These are phyloP conservation scores for Phytophthora meadii DNA, from an alignment of 352 stramenopile species.

Conservation along the genomic window DNA sequence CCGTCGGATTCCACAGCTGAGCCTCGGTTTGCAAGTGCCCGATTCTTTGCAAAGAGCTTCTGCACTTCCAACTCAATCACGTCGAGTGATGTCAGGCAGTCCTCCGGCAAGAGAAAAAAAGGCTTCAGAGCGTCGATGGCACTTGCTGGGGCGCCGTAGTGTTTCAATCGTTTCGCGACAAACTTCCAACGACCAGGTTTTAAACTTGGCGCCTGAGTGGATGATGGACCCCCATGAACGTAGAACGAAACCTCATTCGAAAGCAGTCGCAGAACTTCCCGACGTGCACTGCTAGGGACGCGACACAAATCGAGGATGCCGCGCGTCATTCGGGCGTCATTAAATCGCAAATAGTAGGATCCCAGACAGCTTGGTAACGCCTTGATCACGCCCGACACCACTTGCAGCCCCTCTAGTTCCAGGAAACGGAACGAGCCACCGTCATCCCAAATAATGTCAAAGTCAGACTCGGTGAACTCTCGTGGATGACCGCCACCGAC, in stretches of 20 bases:
- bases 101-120: constrained; percentile 81
- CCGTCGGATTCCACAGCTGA: constrained; percentile 16
- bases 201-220: constrained; percentile 60
- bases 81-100: constrained; percentile 65
- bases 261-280: constrained; percentile 79
- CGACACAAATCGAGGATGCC: constrained; percentile 77
- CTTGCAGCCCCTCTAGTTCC: constrained; percentile 79
- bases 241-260: constrained; percentile 78
- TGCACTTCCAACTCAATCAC: constrained; percentile 73
- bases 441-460: constrained; percentile 89
- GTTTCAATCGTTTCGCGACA: constrained; percentile 72
- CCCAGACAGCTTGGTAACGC: constrained; percentile 64
- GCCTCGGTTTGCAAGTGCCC: constrained; percentile 34
- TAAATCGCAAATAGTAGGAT: constrained; percentile 83
- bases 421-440: constrained; percentile 66
- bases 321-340: constrained; percentile 75
- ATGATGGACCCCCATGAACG: constrained; percentile 66
- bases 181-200: constrained; percentile 81
- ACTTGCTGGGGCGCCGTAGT: constrained; percentile 55
- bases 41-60: constrained; percentile 61
- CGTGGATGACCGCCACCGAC: constrained; percentile 77
- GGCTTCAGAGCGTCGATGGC: constrained; percentile 67
- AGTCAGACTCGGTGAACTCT: constrained; percentile 84
- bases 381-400: constrained; percentile 80
- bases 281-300: constrained; percentile 54